Conservation (phyloP, 169 alveolate genomes). For the Prorocentrum cordatum region DNA sequence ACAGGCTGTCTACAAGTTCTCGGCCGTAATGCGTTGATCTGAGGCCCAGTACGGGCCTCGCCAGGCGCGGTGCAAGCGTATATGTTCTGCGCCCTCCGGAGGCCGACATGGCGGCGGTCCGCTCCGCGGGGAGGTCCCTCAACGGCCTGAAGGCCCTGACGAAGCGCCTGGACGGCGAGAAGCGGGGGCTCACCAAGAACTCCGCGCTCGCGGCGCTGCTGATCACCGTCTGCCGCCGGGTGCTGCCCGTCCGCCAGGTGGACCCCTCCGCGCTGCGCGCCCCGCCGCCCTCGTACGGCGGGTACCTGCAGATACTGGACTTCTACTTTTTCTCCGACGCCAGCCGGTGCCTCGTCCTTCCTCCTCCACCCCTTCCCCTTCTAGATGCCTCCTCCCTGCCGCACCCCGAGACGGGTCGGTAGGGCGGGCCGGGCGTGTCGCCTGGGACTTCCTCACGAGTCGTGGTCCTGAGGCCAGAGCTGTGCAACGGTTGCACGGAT, state of each 20-base stretch:
- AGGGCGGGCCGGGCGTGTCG: too few relatives aligned
- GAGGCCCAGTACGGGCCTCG: too few relatives aligned
- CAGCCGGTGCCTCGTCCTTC: neutral
- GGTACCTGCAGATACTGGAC: constrained; percentile 51
- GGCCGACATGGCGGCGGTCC: constrained; percentile 65
- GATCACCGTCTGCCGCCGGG: constrained; percentile 55
- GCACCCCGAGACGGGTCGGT: too few relatives aligned
- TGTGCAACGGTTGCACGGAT: too few relatives aligned
- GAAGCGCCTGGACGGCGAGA: constrained; percentile 55
- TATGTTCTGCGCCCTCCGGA: too few relatives aligned
- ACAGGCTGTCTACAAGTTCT: too few relatives aligned
- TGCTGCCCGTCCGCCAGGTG: constrained; percentile 56
- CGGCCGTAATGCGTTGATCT: too few relatives aligned
- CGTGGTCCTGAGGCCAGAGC: too few relatives aligned
- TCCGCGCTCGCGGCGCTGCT: constrained; percentile 65
- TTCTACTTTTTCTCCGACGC: constrained; percentile 54
- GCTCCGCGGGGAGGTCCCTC: constrained; percentile 48
- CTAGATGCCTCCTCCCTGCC: too few relatives aligned
- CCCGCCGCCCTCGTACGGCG: constrained; percentile 14
- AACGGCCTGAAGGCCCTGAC: constrained; percentile 62
- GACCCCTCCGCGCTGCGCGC: constrained; percentile 50
- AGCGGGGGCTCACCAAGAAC: constrained; percentile 45
- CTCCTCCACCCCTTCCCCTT: too few relatives aligned
- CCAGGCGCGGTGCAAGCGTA: too few relatives aligned
- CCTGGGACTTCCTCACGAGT: too few relatives aligned